These are phyloP conservation scores for Wickerhamiella azymoides DNA, from an alignment of 805 yeast genomes.

Conservation along the genomic window DNA sequence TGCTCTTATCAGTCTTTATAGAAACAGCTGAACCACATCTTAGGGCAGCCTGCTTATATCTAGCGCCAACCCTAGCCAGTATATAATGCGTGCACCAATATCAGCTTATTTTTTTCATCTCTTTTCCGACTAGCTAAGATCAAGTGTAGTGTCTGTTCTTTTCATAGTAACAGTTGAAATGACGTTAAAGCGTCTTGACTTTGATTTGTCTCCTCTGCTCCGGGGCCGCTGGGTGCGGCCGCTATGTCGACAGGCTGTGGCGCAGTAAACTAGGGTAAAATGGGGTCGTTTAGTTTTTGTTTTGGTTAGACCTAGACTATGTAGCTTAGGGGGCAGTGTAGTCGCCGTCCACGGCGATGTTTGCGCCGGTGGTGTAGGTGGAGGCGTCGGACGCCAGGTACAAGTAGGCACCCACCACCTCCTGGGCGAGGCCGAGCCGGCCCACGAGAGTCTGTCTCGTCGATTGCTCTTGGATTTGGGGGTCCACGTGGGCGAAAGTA, in stretches of 20 bases:
- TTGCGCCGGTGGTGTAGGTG: conserved; percentile 69
- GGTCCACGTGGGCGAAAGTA: conserved; percentile 37
- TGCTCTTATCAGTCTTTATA: too few relatives aligned
- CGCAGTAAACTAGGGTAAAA: background rate
- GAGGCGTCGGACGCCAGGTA: conserved; percentile 75
- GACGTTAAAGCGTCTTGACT: conserved; percentile 69
- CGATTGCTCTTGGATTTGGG: conserved; percentile 36
- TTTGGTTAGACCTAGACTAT: background rate
- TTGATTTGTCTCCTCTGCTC: conserved; percentile 51
- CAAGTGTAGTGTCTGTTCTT: conserved; percentile 99
- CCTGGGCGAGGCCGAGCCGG: conserved; percentile 59
- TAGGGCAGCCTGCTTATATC: background rate
- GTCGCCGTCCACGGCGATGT: conserved; percentile 69
- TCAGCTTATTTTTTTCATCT: conserved; percentile 53
- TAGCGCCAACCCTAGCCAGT: background rate
- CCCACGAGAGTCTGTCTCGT: conserved; percentile 33
- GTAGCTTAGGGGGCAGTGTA: conserved; percentile 35
- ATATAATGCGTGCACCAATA: background rate
- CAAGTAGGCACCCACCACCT: conserved; percentile 66
- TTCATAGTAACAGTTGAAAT: conserved; percentile 99
- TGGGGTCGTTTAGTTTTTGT: conserved; percentile 5
- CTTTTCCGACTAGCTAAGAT: conserved; percentile 99
- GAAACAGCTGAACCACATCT: too few relatives aligned
- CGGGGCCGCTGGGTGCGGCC: conserved; percentile 35
- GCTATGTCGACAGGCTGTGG: conserved; percentile 5